Base-by-base conservation (phyloP, 2,329 filamentous ascomycete genomes). In the Neoascochyta sp. region DNA sequence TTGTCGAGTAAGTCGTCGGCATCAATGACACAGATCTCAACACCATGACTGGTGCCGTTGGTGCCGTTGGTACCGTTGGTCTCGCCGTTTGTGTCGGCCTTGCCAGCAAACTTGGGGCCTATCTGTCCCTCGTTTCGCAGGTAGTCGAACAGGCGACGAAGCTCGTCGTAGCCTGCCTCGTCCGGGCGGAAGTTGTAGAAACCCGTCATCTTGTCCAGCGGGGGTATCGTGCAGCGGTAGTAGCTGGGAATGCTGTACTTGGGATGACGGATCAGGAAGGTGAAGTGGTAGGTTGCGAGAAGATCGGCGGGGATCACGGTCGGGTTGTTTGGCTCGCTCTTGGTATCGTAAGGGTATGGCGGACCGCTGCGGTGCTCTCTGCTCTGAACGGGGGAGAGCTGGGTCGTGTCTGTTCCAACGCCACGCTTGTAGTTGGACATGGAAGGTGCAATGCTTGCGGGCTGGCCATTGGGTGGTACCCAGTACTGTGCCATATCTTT, bases 401-500 rank as follows among this genome's bases (percentile, higher is more conserved):
- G 45, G 4, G 46, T 60, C 3, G 50, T 57, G 35, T 68, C 64
- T 16, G 75, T 78, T 45, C 77, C 77, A 36, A 83, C 76, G 25
- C 76, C 76, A 23, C 74, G 74, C 55, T 76, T 75, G 48, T 69
- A 68, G 50, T 65, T 64, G 28, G 66, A 56, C 28, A 95, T 73
- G n/a, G 87, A 95, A 3, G 85, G 84, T 7, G 86, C 88, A 38
- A 92, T 78, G 27, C 70, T 71, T 28, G 86, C 76, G 9, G 76
- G 71, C 52, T 83, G 75, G 25, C 74, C 72, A 42, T 83, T 70
- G 3, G 86, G 86, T 4, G 88, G 84, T 43, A 94, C 73, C 45
- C 95, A 73, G 64, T 96, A 96, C 66, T 95, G 83, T 33, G 85
- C 82, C 69, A 96, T 98, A 64, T 96, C 92, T 66, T 98, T 98